Base-by-base conservation (phyloP, 495 filamentous ascomycete species). In the Terfezia claveryi region DNA sequence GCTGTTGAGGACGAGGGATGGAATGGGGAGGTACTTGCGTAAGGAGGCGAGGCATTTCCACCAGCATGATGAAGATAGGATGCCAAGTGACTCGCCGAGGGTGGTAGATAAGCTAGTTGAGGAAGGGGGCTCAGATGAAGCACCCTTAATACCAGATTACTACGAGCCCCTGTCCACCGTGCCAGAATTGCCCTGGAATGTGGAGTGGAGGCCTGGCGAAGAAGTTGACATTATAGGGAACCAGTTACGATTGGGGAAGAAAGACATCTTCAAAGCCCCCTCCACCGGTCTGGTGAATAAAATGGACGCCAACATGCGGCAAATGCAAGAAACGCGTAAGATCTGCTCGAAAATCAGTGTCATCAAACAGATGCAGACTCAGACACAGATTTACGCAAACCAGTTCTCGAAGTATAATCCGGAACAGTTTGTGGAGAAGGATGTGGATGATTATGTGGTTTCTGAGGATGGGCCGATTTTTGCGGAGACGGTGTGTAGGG, bases 291-390 rank as follows among this genome's bases (percentile, higher is more conserved):
- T 99, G 27, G 76, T 82, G n/a, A 73, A 73, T 53, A 88, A 80
- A 65, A 77, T 99, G 63, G 83, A 93, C 57, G 79, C 79, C 53
- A 99, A 99, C 61, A 82, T 96, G 72, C 76, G 77, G 41, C 87
- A 95, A 64, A 87, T 96, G 80, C 91, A 99, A 67, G 89, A 95
- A 56, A 96, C 91, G 0, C 74, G 92, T 60, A 96, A 95, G 66
- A 76, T 99, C 10, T 92, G 85, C 65, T 87, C 87, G 3, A 96
- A 96, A 68, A 88, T 96, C 64, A 80, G 85, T 36, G 82, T 99
- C 56, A 87, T 99, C 65, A 99, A 96, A 73, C 91, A 99, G 71
- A 99, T 99, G 91, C 92, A 96, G 66, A 73, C 94, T 36, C 92
- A 99, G 64, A 82, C 87, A 50, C 91, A 94, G 77, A 87, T 94